These are phyloP conservation scores for Suillus placidus DNA, from an alignment of 768 basidiomycete genomes.

Conservation along the genomic window DNA sequence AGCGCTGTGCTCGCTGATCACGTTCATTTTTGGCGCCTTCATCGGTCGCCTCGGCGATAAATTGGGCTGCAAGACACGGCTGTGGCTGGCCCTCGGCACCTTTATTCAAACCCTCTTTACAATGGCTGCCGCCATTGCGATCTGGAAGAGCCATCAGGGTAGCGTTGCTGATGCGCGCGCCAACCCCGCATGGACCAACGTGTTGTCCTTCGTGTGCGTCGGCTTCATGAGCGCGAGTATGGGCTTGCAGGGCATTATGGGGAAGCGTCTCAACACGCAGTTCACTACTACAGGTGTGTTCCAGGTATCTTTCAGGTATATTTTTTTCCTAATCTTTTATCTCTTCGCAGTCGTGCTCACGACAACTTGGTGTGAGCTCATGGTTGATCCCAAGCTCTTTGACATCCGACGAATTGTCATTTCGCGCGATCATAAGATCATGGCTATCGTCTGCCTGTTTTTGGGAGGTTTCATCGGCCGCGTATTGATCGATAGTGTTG, in stretches of 20 bases:
- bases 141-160: conserved; percentile 68
- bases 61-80: conserved; percentile 70
- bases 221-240: conserved; percentile 81
- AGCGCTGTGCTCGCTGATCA: conserved; percentile 75
- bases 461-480: conserved; percentile 72
- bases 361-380: conserved; percentile 86
- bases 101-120: conserved; percentile 77
- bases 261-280: conserved; percentile 77
- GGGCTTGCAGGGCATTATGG: conserved; percentile 86
- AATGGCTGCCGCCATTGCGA: conserved; percentile 67
- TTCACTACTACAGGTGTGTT: conserved; percentile 75
- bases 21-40: conserved; percentile 79
- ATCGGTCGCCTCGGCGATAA: conserved; percentile 84
- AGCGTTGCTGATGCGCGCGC: conserved; percentile 57
- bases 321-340: conserved; percentile 7
- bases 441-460: conserved; percentile 72
- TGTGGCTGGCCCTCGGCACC: conserved; percentile 75
- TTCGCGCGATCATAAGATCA: conserved; percentile 70
- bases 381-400: conserved; percentile 81
- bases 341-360: conserved; percentile 69
- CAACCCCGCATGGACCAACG: conserved; percentile 71
- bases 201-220: conserved; percentile 66
- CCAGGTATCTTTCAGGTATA: not conserved
- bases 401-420: conserved; percentile 49
- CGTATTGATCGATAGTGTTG: conserved; percentile 59